A percentile compares a stretch with the other conserved stretches of the same genome.
phyloP scores from a whole-genome alignment of 768 basidiomycete species.

The Suillus tomentosus region DNA sequence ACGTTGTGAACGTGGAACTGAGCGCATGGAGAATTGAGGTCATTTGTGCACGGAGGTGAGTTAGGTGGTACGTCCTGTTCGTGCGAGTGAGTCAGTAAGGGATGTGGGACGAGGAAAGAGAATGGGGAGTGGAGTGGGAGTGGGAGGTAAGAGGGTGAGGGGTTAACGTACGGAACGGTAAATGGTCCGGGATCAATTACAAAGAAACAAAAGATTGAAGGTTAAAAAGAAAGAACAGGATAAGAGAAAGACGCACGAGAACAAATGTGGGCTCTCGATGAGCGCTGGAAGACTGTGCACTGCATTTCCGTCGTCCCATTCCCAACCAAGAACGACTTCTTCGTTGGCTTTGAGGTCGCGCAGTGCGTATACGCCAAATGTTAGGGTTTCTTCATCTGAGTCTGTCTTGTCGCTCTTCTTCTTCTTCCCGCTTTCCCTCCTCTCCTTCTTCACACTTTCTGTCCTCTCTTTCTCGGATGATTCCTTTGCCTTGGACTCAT shows the following conservation, averaged over 20 bases:
- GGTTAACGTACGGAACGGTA: slow-evolving; percentile 1
- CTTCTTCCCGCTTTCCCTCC: slow-evolving; percentile 13
- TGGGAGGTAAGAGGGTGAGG: too few relatives aligned
- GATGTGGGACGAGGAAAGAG: not conserved
- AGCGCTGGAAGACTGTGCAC: slow-evolving; percentile 77
- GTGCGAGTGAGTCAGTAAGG: not conserved
- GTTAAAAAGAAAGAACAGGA: slow-evolving; percentile 16
- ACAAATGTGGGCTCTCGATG: slow-evolving; percentile 55
- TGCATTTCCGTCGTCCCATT: slow-evolving; percentile 93
- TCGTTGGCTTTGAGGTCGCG: slow-evolving; percentile 75
- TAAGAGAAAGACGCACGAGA: slow-evolving; percentile 49
- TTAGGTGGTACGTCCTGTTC: slow-evolving; percentile 46
- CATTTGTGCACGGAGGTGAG: slow-evolving; percentile 64
- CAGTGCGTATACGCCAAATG: slow-evolving; percentile 81
- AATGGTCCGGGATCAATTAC: slow-evolving; percentile 1
- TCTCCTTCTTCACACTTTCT: slow-evolving; percentile 14
- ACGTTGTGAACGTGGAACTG: slow-evolving; percentile 70
- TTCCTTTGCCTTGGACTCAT: slow-evolving; percentile 14
- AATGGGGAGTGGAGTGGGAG: not conserved
- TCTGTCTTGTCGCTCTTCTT: slow-evolving; percentile 22
- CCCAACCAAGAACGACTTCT: slow-evolving; percentile 91
- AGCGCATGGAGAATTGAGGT: slow-evolving; percentile 70
- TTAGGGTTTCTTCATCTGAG: slow-evolving; percentile 41
- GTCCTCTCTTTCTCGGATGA: slow-evolving; percentile 12
- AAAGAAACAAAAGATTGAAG: slow-evolving; percentile 15